Evolutionary conservation across 2,329 filamentous ascomycete genomes (phyloP).

Genomic region (Diplodia corticola): DNA sequence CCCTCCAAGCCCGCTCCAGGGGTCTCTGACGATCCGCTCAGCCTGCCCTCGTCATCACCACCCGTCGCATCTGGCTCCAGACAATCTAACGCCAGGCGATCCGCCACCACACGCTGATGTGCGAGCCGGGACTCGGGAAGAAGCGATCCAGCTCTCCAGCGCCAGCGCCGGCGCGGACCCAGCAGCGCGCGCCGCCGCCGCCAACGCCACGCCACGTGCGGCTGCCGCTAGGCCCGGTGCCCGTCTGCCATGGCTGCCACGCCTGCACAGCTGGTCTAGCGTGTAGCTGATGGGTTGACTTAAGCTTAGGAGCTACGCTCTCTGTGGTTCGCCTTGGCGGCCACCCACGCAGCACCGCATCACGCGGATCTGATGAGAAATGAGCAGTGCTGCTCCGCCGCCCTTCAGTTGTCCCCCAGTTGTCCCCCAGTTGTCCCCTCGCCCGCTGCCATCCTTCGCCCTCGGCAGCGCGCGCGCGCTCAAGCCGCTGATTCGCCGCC

Average conservation of each 20-base stretch:
- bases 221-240: neutral
- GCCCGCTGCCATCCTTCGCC: slow-evolving; percentile 12
- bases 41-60: slow-evolving; percentile 6
- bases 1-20: slow-evolving; percentile 1
- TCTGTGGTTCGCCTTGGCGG: slow-evolving; percentile 3
- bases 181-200: neutral
- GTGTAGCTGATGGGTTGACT: slow-evolving; percentile 9
- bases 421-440: neutral
- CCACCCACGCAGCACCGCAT: slow-evolving; percentile 18
- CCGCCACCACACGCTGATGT: slow-evolving; percentile 15
- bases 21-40: slow-evolving; percentile 10
- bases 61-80: slow-evolving; percentile 15
- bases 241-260: neutral
- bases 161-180: neutral
- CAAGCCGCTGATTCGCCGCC: slow-evolving; percentile 4
- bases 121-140: slow-evolving; percentile 13
- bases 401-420: neutral
- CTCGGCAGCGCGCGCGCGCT: neutral
- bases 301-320: slow-evolving; percentile 15
- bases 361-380: slow-evolving; percentile 14
- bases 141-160: slow-evolving; percentile 4
- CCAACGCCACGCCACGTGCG: neutral
- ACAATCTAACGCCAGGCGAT: slow-evolving; percentile 17
- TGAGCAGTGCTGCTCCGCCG: slow-evolving; percentile 16
- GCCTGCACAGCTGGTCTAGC: neutral